Evolutionary conservation across 345 rosid genomes (phyloP), one percentile per base, ranked within the genome.

Genomic region (Brassica carinata): DNA sequence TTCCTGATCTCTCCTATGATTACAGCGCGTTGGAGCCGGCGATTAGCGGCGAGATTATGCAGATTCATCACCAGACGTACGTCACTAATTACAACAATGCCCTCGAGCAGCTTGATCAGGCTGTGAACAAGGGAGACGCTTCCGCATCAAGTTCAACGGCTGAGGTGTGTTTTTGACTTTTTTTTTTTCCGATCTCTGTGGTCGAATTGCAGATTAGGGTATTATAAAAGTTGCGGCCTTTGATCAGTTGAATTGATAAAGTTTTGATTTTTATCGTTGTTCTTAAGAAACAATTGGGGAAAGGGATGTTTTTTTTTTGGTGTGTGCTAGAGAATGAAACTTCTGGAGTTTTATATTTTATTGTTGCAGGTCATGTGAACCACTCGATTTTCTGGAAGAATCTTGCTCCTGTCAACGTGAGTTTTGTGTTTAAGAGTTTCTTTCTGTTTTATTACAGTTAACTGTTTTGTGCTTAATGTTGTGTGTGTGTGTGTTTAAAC

Each of bases 371-470:
- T 75, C 98, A 96, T 83, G 64, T 96, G 51, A 96, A 96, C 80
- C 99, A 96, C 85, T 93, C 97, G 5, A 86, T 92, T 55, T 93
- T 96, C 86, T 96, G 98, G 99, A 85, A 92, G 84, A 96, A 90
- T 67, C 98, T 96, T 45, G 81, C 88, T 69, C 98, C 98, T 23
- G 72, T 76, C 62, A 70, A 64, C 1, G 99, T 93, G 85, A 89
- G 97, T 76, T 77, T n/a, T n/a, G n/a, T 53, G 31, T 4, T 33
- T 8, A n/a, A 7, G 31, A 59, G 63, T 31, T 67, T 73, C 1
- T 55, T 23, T 34, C 3, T 62, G 11, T n/a, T 45, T 5, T 17
- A 2, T 55, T 17, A 10, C 4, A 4, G 2, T 13, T 63, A 4
- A 1, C 62, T 75, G 31, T 27, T 77, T 71, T 38, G 82, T 26